Percentiles rank a stretch among this genome's conserved stretches.
Conservation (phyloP, 108 stramenopile species). For the Conticribra guillardii region DNA sequence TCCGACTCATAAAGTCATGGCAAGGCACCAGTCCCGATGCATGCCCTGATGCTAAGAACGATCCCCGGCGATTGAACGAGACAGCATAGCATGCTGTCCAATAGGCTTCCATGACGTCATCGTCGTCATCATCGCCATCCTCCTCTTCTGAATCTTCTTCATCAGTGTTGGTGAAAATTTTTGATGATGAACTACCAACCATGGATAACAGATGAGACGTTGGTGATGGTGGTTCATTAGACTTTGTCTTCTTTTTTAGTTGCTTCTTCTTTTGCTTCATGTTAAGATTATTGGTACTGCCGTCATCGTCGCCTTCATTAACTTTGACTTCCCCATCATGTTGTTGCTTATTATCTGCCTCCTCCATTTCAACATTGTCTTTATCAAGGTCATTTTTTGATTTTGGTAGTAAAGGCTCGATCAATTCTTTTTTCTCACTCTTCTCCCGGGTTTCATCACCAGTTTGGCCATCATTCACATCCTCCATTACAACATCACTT, state of each 20-base stretch:
- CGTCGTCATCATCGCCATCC: constrained; percentile 14
- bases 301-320: constrained; percentile 4
- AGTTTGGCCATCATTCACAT: too few species aligned
- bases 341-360: background rate
- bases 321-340: background rate
- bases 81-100: constrained; percentile 72
- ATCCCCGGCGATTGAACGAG: constrained; percentile 73
- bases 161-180: constrained; percentile 10
- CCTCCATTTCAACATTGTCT: background rate
- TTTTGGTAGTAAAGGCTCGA: too few species aligned
- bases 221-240: background rate
- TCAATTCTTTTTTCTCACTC: background rate
- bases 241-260: constrained; percentile 1
- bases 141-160: background rate
- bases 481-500: too few species aligned
- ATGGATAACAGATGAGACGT: background rate
- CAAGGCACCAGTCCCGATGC: constrained; percentile 67
- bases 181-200: too few species aligned
- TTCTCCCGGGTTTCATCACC: background rate
- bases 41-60: constrained; percentile 73
- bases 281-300: background rate
- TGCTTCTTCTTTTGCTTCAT: background rate
- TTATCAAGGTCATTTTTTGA: background rate
- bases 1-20: constrained; percentile 65
- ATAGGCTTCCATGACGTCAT: constrained; percentile 29